Percentiles rank a stretch among this genome's conserved stretches.
Conservation (phyloP, 257 asterid genomes). For the Henckelia pumila region DNA sequence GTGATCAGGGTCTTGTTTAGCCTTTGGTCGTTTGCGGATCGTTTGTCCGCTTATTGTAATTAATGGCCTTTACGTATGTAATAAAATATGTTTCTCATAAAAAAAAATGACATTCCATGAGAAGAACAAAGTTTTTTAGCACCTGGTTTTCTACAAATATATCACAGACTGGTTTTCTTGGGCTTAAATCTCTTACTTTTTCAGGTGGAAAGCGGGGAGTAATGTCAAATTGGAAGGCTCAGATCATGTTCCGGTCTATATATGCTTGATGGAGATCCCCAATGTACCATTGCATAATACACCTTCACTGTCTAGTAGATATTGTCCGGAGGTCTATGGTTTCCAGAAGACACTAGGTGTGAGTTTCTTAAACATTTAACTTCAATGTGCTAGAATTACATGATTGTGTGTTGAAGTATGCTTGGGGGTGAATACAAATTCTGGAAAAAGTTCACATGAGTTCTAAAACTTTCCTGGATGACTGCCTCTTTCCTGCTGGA, state of each 20-base stretch:
- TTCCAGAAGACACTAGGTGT: constrained; percentile 87
- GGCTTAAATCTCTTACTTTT: constrained; percentile 3
- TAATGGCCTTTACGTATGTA: too few relatives aligned
- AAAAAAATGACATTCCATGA: too few relatives aligned
- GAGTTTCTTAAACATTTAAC: constrained; percentile 24
- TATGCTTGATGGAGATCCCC: constrained; percentile 60
- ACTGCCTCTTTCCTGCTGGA: not conserved
- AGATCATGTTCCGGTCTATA: constrained; percentile 88
- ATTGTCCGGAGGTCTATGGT: constrained; percentile 86
- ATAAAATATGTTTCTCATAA: too few relatives aligned
- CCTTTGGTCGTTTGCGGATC: too few relatives aligned
- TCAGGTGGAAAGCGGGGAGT: constrained; percentile 64
- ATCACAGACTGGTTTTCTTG: not conserved
- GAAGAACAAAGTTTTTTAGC: not conserved
- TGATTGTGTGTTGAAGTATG: constrained; percentile 9
- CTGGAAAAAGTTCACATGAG: not conserved
- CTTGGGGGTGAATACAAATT: not conserved
- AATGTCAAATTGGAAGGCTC: constrained; percentile 86
- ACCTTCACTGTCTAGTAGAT: constrained; percentile 81
- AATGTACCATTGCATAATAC: constrained; percentile 58
- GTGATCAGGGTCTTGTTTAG: too few relatives aligned
- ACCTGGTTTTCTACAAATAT: not conserved
- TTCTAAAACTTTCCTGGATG: not conserved
- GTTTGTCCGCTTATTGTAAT: too few relatives aligned
- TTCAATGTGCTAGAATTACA: not conserved